Conservation (phyloP, 441 rosid species). For the Pelargonium australe region DNA sequence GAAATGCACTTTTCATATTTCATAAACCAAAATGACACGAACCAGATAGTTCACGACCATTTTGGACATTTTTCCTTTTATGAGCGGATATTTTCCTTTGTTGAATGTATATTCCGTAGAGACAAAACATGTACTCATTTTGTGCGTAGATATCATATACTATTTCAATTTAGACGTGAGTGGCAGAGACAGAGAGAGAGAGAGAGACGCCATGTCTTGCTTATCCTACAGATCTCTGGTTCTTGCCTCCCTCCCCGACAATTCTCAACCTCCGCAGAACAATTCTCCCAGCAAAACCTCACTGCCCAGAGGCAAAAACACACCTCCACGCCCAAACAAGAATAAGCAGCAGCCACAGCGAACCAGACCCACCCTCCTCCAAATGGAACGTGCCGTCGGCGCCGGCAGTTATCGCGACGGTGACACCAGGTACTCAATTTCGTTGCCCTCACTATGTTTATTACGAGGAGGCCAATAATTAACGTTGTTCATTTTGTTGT, state of each 20-base stretch:
- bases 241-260: constrained; percentile 25
- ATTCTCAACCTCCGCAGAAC: constrained; percentile 17
- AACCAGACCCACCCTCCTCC: constrained; percentile 37
- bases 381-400: constrained; percentile 65
- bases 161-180: no score
- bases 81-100: no score
- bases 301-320: constrained; percentile 10
- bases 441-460: no score
- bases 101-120: no score
- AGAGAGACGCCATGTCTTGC: constrained; percentile 24
- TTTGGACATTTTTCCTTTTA: no score
- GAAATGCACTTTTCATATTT: no score
- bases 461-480: no score
- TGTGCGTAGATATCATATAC: no score
- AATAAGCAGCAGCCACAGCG: constrained; percentile 22
- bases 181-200: background rate
- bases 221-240: constrained; percentile 25
- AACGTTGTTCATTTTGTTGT: background rate
- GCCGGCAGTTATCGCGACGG: constrained; percentile 62
- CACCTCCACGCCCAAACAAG: constrained; percentile 14
- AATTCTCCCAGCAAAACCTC: constrained; percentile 3
- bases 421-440: constrained; percentile 35
- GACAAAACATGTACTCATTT: no score
- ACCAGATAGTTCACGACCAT: no score
- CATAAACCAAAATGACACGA: no score